Base-by-base conservation (phyloP, 2,329 filamentous ascomycete genomes). In the Aspergillus neotritici region DNA sequence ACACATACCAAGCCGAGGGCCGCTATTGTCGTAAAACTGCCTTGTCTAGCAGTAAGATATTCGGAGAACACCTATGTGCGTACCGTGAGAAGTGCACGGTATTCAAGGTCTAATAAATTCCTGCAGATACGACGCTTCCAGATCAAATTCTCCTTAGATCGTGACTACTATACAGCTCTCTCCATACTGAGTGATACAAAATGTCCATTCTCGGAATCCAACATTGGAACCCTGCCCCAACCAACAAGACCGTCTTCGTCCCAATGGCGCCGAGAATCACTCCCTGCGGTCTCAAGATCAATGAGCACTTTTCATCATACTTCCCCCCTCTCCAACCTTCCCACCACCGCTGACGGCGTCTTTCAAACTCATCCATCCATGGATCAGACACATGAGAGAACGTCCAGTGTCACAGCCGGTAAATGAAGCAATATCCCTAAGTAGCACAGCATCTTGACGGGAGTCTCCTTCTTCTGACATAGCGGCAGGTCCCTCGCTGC, bases 1-100 rank as follows among this genome's bases (percentile, higher is more conserved):
- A 33, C 39, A 12, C 48, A 48, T 13, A 43, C 48, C 21, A 68
- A 59, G 34, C 53, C 65, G 14, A 37, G 49, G 5, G 66, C 70
- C 39, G 62, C 66, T 9, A 61, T 73, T 12, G 61, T 73, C 28
- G 66, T 72, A 28, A 70, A 69, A 50, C 55, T 58, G 7, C 70
- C 70, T n/a, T 70, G 66, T 47, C 58, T 73, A 31, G 70, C 70
- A 17, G 61, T 73, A 33, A 71, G 70, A 47, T 73, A 70, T 51
- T 31, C 51, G 45, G 54, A 43, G 49, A 56, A 51, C 54, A 58
- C 55, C 64, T 64, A 56, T 49, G 39, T 47, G 46, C 34, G 51
- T 50, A 21, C 39, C 29, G 21, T 13, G 12, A n/a, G 44, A 31
- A 5, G 21, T 13, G 16, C 4, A 30, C 16, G 2, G 16, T 7